Conservation (phyloP, 345 rosid species). For the Abelmoschus esculentus region DNA sequence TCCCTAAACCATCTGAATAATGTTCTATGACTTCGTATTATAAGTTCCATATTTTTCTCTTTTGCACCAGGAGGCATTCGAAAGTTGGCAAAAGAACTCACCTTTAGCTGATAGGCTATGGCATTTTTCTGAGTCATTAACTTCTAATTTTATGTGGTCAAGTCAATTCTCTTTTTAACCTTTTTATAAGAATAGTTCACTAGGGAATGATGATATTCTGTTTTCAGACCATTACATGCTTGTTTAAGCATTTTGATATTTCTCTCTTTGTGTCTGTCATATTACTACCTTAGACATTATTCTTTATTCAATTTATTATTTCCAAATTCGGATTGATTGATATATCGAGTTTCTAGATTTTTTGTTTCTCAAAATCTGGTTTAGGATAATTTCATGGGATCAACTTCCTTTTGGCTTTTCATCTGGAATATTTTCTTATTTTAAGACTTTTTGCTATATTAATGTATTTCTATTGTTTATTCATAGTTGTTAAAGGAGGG, state of each 20-base stretch:
- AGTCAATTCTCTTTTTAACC: background rate
- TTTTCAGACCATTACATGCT: background rate
- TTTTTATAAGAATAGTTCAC: background rate
- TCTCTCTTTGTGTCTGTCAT: background rate
- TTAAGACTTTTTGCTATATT: background rate
- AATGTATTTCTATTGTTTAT: conserved; percentile 3
- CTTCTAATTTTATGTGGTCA: background rate
- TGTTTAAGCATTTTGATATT: background rate
- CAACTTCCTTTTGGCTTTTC: background rate
- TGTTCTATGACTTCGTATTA: background rate
- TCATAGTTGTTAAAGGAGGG: conserved; percentile 85
- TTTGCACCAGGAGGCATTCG: background rate
- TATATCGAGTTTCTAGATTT: background rate
- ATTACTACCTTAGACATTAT: background rate
- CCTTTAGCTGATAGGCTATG: background rate
- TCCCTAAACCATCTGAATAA: background rate
- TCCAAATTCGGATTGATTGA: background rate
- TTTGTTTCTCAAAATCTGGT: background rate
- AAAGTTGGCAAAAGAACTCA: background rate
- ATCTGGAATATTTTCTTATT: conserved; percentile 3
- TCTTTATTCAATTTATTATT: background rate
- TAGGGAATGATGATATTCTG: background rate
- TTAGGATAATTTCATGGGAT: background rate
- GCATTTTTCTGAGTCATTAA: background rate
- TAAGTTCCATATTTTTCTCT: background rate